phyloP scores from a whole-genome alignment of 139 green algal species.

The Chlamydomonas eustigma region DNA sequence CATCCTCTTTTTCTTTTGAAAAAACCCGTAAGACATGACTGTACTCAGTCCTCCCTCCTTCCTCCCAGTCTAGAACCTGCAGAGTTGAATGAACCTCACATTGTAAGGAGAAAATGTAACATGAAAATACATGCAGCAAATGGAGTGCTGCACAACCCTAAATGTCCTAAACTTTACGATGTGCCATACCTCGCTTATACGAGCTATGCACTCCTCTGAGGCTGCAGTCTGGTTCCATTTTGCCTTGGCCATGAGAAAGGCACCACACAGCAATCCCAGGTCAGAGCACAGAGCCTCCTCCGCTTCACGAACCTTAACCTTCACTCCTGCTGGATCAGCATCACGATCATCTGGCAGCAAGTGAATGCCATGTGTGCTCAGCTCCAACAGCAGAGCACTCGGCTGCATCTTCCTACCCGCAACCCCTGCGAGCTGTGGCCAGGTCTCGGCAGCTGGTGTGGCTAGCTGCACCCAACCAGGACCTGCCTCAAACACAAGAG shows the following conservation, averaged over 20 bases:
- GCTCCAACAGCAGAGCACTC: conserved; percentile 30
- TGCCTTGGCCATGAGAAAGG: conserved; percentile 51
- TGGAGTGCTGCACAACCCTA: too few relatives aligned
- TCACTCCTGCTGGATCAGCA: conserved; percentile 29
- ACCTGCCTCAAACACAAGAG: conserved; percentile 11
- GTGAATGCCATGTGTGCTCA: conserved; percentile 41
- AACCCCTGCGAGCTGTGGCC: conserved; percentile 24
- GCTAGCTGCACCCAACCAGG: conserved; percentile 15
- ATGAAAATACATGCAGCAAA: too few relatives aligned
- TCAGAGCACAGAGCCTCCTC: conserved; percentile 60
- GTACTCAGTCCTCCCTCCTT: conserved; percentile 48
- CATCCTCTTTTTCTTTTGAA: conserved; percentile 56
- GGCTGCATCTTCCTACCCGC: conserved; percentile 26
- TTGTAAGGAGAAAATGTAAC: too few relatives aligned
- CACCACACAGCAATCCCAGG: conserved; percentile 38
- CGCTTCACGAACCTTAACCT: conserved; percentile 37
- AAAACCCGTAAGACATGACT: conserved; percentile 60
- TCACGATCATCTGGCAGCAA: conserved; percentile 56
- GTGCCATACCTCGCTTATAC: conserved; percentile 31
- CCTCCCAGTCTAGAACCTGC: conserved; percentile 64
- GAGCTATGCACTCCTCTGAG: conserved; percentile 24
- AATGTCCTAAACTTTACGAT: too few relatives aligned
- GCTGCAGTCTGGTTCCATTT: conserved; percentile 47
- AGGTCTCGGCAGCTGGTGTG: background rate
- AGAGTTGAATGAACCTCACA: too few relatives aligned